Conservation (phyloP, 2,329 filamentous ascomycete genomes). For the Pseudogymnoascus sp. region DNA sequence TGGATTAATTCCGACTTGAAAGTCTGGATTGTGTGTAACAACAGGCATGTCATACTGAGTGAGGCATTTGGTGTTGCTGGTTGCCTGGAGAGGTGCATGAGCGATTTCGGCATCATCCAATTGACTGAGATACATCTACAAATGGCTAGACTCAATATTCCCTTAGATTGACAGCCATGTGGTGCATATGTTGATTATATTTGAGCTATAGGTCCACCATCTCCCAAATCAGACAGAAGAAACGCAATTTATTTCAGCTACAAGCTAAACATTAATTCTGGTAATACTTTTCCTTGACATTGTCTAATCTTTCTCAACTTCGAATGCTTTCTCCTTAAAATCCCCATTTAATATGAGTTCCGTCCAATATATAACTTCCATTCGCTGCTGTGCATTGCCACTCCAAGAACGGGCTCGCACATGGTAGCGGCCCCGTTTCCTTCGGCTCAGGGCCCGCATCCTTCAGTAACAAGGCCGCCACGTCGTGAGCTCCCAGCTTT, state of each 20-base stretch:
- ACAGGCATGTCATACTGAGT: background rate
- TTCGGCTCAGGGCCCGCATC: conserved; percentile 8
- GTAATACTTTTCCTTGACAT: background rate
- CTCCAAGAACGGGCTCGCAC: conserved; percentile 3
- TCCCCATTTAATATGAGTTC: background rate
- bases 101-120: background rate
- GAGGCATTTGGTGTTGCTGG: background rate
- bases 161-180: background rate
- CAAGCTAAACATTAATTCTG: background rate
- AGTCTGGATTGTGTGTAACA: background rate
- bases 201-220: background rate
- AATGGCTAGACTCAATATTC: background rate
- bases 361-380: background rate
- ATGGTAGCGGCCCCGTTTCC: background rate
- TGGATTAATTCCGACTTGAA: background rate
- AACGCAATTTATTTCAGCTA: background rate
- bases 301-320: background rate
- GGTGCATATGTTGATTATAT: background rate
- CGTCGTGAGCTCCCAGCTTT: conserved; percentile 21
- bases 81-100: background rate
- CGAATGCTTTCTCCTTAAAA: background rate
- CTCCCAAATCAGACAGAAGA: background rate
- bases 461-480: conserved; percentile 23
- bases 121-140: background rate
- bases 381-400: conserved; percentile 2